phyloP scores from a whole-genome alignment of 75 land plant genomes.

The Picea sitchensis region DNA sequence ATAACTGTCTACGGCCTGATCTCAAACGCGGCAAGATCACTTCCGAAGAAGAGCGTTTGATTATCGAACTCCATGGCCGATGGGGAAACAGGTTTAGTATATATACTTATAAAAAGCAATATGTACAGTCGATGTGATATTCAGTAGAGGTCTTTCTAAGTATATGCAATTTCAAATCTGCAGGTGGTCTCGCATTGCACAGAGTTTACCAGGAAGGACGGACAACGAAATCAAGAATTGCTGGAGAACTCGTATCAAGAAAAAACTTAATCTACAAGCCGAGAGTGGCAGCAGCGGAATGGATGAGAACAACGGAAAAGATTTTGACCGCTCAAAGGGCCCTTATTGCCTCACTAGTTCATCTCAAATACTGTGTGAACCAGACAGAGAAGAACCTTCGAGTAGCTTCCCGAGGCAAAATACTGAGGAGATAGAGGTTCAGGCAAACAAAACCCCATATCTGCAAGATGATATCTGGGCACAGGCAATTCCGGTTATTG shows the following conservation, averaged over 20 bases:
- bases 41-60: neutral
- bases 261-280: neutral
- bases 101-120: too few species aligned
- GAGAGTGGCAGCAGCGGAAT: neutral
- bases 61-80: neutral
- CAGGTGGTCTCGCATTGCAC: neutral
- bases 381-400: neutral
- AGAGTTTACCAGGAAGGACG: slow-evolving; percentile 6
- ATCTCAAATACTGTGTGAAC: too few species aligned
- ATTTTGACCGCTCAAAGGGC: neutral
- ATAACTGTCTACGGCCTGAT: neutral
- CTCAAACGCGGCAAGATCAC: neutral
- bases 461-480: too few species aligned
- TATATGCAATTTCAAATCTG: too few species aligned
- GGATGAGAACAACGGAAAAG: neutral
- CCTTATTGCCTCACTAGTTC: too few species aligned
- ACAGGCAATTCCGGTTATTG: too few species aligned
- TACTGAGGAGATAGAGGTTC: neutral
- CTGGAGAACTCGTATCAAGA: slow-evolving; percentile 15
- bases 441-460: too few species aligned
- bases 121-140: too few species aligned
- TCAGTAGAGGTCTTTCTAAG: too few species aligned
- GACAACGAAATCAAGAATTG: slow-evolving; percentile 19
- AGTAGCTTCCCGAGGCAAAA: neutral
- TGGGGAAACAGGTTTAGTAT: neutral